Base-by-base conservation (phyloP, 1,284 basidiomycete genomes). In the Puccinia sorghi region DNA sequence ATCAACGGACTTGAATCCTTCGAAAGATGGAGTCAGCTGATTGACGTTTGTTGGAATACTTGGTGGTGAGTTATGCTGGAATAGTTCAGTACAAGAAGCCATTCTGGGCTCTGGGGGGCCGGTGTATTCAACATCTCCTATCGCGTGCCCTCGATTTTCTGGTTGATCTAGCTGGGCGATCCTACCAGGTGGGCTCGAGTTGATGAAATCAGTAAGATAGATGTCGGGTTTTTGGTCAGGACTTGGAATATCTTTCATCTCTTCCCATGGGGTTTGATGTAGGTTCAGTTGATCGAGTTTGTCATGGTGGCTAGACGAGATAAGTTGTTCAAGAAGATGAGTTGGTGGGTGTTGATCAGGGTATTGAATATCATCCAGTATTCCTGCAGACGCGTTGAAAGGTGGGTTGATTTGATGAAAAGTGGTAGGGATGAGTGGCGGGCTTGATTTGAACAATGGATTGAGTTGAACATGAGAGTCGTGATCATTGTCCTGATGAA, bases 291-390 rank as follows among this genome's bases (percentile, higher is more conserved):
- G 61, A 64, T 64, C 17, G n/a, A 25, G 61, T 4, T 64, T 11
- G 61, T 8, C 37, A 43, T 2, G 20, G 3, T 17, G 61, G n/a
- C 61, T 46, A 22, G 61, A 64, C 11, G 37, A 17, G 3, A 46
- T 41, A 2, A 64, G n/a, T n/a, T n/a, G 46, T 39, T 64, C 61
- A 12, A 5, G 6, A 39, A 43, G 1, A 43, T 39, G 17, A 2
- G 46, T 64, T 39, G 3, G 15, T 27, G 61, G n/a, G 3, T 46
- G 61, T 64, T n/a, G 37, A 12, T 3, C 39, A 64, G 39, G 8
- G 61, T 64, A 64, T 39, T 46, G 61, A 39, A 46, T 9, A 64
- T 43, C 39, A 64, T 43, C n/a, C 39, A n/a, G n/a, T n/a, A 43
- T 64, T 11, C n/a, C 61, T 25, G 9, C 37, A 64, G 20, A 20